Percentiles rank a stretch among this genome's conserved stretches.
Conservation (phyloP, 495 filamentous ascomycete genomes). For the Corynascus novoguineensis region DNA sequence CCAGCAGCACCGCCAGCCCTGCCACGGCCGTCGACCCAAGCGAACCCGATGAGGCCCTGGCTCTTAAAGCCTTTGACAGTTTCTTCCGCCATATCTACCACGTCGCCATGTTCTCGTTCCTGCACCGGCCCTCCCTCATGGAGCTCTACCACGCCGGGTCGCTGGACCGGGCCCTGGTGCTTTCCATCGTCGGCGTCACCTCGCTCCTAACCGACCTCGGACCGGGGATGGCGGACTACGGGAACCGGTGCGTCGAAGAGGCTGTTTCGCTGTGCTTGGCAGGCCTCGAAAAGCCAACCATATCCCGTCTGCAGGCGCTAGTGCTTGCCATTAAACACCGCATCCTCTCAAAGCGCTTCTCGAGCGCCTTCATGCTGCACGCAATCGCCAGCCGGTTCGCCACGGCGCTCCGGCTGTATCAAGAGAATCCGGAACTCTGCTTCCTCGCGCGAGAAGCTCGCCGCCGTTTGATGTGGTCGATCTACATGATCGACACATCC, state of each 20-base stretch:
- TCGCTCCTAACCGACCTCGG: constrained; percentile 42
- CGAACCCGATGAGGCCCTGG: constrained; percentile 37
- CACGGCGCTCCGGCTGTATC: constrained; percentile 43
- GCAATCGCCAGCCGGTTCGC: constrained; percentile 45
- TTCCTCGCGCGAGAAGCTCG: constrained; percentile 47
- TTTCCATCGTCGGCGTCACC: constrained; percentile 46
- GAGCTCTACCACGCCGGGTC: constrained; percentile 46
- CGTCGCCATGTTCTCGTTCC: constrained; percentile 46
- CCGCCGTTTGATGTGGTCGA: constrained; percentile 49
- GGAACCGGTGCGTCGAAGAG: constrained; percentile 44
- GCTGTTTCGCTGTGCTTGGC: constrained; percentile 38
- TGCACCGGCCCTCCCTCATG: constrained; percentile 49
- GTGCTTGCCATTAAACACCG: constrained; percentile 46
- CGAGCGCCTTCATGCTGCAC: constrained; percentile 45
- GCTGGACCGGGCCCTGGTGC: constrained; percentile 42
- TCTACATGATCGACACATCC: constrained; percentile 45
- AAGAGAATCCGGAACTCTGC: constrained; percentile 44
- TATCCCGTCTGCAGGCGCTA: constrained; percentile 44
- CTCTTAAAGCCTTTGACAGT: constrained; percentile 39
- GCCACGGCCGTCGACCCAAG: constrained; percentile 12
- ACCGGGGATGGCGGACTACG: constrained; percentile 38
- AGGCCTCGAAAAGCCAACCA: constrained; percentile 43
- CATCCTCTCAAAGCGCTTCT: constrained; percentile 41
- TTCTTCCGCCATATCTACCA: constrained; percentile 50
- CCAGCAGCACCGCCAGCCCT: constrained; percentile 25